phyloP scores from a whole-genome alignment of 2,329 filamentous ascomycete genomes.

The Drechslerella stenobrocha region DNA sequence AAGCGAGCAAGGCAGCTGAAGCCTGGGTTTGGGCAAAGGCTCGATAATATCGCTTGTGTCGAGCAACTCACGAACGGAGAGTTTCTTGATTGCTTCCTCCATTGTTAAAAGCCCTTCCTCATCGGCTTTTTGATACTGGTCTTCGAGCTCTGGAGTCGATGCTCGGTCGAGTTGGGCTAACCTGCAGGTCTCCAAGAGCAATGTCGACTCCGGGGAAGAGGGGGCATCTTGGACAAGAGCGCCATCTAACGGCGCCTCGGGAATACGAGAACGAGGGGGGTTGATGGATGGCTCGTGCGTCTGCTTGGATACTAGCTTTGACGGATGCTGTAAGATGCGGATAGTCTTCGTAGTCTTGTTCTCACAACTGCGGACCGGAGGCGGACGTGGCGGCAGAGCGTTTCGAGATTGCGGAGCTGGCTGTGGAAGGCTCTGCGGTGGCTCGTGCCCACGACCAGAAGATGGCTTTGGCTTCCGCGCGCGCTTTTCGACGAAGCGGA shows the following conservation, averaged over 20 bases:
- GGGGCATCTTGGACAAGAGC: too few species aligned
- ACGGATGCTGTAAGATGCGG: background rate
- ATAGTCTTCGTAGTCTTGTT: background rate
- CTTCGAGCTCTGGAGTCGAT: too few species aligned
- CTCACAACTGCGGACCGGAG: too few species aligned
- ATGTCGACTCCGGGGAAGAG: too few species aligned
- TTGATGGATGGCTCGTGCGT: background rate
- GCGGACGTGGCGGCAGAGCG: too few species aligned
- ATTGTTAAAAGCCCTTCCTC: background rate
- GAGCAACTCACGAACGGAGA: constrained; percentile 28
- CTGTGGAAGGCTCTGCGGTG: background rate
- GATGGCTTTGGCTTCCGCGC: background rate
- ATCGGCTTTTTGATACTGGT: background rate
- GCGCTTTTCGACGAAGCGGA: constrained; percentile 28
- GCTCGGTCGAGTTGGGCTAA: too few species aligned
- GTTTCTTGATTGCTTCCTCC: constrained; percentile 17
- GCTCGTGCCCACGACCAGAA: constrained; percentile 3
- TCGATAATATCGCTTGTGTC: constrained; percentile 33
- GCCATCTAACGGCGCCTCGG: background rate
- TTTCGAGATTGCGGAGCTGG: constrained; percentile 1
- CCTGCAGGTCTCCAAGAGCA: too few species aligned
- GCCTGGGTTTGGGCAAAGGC: constrained; percentile 2
- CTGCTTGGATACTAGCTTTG: background rate
- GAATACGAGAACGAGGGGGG: background rate
- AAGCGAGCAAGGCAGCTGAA: background rate